Evolutionary conservation across 768 basidiomycete species (phyloP).

Genomic region (Kwoniella shandongensis): DNA sequence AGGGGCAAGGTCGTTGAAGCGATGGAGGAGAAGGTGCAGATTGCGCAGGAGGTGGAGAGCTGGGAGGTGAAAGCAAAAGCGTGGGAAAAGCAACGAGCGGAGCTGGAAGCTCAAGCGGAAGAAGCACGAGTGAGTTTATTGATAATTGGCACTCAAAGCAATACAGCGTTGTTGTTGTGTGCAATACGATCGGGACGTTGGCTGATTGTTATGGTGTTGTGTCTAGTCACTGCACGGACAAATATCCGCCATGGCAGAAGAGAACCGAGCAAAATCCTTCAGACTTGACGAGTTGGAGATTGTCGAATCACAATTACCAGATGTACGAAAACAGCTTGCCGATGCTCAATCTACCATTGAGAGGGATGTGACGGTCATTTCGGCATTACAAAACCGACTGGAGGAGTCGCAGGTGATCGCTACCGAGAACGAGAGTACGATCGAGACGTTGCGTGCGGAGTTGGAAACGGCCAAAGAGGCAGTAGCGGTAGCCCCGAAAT

Average conservation of each 20-base stretch:
- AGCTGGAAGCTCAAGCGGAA: constrained; percentile 22
- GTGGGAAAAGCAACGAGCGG: constrained; percentile 25
- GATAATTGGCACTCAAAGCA: neutral
- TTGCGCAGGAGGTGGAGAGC: constrained; percentile 34
- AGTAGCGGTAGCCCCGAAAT: too few relatives aligned
- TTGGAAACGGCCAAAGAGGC: neutral
- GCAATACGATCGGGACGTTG: too few relatives aligned
- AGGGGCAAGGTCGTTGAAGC: constrained; percentile 44
- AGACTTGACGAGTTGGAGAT: neutral
- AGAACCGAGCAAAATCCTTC: constrained; percentile 17
- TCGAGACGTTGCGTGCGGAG: neutral
- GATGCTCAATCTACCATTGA: constrained; percentile 4
- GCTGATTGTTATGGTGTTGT: neutral
- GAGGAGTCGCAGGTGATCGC: neutral
- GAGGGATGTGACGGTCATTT: neutral
- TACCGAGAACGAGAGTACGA: too few relatives aligned
- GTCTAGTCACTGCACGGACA: constrained; percentile 18
- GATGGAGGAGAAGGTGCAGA: constrained; percentile 47
- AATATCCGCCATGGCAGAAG: constrained; percentile 21
- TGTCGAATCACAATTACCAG: neutral
- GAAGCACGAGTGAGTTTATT: constrained; percentile 22
- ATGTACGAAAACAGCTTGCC: neutral
- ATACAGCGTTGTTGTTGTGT: neutral
- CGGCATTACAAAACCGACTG: neutral
- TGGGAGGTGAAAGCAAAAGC: constrained; percentile 29